Evolutionary conservation across 345 rosid genomes (phyloP).

Genomic region (Combretum micranthum): DNA sequence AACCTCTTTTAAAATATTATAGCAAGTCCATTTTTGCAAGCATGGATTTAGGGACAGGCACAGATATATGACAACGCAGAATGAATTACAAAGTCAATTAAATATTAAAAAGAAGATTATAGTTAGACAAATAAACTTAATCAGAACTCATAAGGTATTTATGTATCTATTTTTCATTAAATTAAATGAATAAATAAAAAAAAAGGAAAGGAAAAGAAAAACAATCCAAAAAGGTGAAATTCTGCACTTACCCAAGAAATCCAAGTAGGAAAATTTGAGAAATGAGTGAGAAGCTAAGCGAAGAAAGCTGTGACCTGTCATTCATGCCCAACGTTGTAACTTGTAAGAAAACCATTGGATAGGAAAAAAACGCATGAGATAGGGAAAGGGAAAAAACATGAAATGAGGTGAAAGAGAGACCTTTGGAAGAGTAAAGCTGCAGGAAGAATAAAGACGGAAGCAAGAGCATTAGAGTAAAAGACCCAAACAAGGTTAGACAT

Average conservation of each 20-base stretch:
- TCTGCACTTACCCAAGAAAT: slow-evolving; percentile 32
- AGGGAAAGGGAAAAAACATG: neutral
- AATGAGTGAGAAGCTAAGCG: slow-evolving; percentile 28
- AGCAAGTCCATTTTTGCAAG: too few relatives aligned
- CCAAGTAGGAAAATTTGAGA: slow-evolving; percentile 47
- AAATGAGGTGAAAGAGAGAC: slow-evolving; percentile 1
- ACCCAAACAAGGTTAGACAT: slow-evolving; percentile 43
- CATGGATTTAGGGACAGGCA: too few relatives aligned
- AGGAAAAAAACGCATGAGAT: neutral
- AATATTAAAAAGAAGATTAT: too few relatives aligned
- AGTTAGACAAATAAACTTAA: too few relatives aligned
- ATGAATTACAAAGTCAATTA: too few relatives aligned
- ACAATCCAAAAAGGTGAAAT: neutral
- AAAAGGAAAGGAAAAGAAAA: neutral
- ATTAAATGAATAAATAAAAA: neutral
- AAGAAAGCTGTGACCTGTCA: slow-evolving; percentile 45
- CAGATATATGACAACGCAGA: too few relatives aligned
- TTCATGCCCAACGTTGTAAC: neutral
- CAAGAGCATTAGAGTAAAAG: slow-evolving; percentile 54
- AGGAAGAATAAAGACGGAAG: slow-evolving; percentile 51
- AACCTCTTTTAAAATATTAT: too few relatives aligned
- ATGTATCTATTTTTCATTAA: too few relatives aligned
- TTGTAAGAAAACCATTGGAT: neutral
- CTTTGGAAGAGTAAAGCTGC: slow-evolving; percentile 41
- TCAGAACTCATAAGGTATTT: too few relatives aligned